phyloP scores from a whole-genome alignment of 345 rosid species.

The rapeseed (Brassica napus) region Da-Ae NC_063434.1:20263501-20264000 shows the following conservation, averaged over 20 bases:
- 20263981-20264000: constrained; percentile 41
- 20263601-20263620: constrained; percentile 14
- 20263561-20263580: constrained; percentile 12
- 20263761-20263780: constrained; percentile 68
- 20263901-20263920: neutral
- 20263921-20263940: constrained; percentile 51
- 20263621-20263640: neutral
- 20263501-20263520: constrained; percentile 8
- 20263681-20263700: constrained; percentile 58
- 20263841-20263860: constrained; percentile 52
- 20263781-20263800: constrained; percentile 57
- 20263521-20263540: neutral
- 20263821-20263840: constrained; percentile 51
- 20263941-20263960: constrained; percentile 47
- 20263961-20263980: constrained; percentile 41
- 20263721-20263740: constrained; percentile 70
- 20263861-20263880: constrained; percentile 44
- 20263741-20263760: constrained; percentile 70
- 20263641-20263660: constrained; percentile 68
- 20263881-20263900: constrained; percentile 33
- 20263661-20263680: constrained; percentile 52
- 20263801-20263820: constrained; percentile 48
- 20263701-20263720: constrained; percentile 69
- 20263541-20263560: constrained; percentile 8
- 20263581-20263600: constrained; percentile 13